A percentile compares a stretch with the other conserved stretches of the same genome.
Evolutionary conservation across 257 asterid genomes (phyloP).

Genomic region (Craterostigma plantagineum): DNA sequence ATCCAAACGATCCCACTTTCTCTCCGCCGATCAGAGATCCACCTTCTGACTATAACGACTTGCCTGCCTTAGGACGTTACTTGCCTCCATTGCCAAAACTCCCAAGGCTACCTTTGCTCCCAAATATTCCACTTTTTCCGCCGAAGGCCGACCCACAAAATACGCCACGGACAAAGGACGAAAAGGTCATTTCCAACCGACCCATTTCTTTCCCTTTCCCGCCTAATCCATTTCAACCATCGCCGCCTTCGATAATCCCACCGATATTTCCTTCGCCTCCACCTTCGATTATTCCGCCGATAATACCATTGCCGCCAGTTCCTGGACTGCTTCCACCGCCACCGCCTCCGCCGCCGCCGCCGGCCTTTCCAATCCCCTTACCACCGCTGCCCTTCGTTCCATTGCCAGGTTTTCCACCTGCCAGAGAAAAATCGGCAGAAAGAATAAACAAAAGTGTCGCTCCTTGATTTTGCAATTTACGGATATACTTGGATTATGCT

Average conservation of each 20-base stretch:
- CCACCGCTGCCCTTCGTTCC: constrained; percentile 55
- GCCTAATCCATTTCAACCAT: constrained; percentile 10
- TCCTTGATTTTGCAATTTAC: constrained; percentile 8
- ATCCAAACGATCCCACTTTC: constrained; percentile 20
- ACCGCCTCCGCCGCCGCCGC: constrained; percentile 19
- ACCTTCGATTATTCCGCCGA: constrained; percentile 34
- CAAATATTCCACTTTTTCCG: constrained; percentile 23
- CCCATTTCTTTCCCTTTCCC: constrained; percentile 13
- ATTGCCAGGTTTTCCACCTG: constrained; percentile 37
- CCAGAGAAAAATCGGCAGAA: constrained; percentile 12
- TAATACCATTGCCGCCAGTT: constrained; percentile 30
- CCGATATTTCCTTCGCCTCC: no score
- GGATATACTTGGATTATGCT: neutral
- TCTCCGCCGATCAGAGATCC: constrained; percentile 13
- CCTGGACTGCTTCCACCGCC: no score
- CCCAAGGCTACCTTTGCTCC: no score
- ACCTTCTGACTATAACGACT: no score
- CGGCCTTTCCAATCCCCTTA: constrained; percentile 17
- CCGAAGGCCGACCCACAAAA: no score
- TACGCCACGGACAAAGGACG: no score
- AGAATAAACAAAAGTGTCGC: constrained; percentile 20
- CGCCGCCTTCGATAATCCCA: no score
- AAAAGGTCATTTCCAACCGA: constrained; percentile 12
- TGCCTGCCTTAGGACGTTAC: no score
- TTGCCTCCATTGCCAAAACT: no score